A percentile compares a stretch with the other conserved stretches of the same genome.
These are phyloP conservation scores for Penicillium robsamsonii DNA, from an alignment of 495 filamentous ascomycete genomes.

Conservation along the genomic window DNA sequence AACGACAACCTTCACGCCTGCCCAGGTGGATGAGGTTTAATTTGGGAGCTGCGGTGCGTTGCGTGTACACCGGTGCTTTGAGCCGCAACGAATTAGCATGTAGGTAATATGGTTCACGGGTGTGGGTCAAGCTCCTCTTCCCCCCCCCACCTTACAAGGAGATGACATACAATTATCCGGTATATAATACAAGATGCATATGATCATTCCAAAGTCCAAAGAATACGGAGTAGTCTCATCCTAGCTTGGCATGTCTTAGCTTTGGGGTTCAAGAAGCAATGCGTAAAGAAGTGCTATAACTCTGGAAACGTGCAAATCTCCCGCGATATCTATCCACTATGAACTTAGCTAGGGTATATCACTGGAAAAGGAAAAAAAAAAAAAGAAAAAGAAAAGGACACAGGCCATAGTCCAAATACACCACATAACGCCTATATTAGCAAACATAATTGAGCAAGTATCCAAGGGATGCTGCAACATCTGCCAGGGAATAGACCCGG, in stretches of 20 bases:
- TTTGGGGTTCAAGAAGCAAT: background rate
- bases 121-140: background rate
- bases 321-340: no score
- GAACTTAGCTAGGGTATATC: no score
- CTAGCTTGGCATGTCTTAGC: background rate
- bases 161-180: background rate
- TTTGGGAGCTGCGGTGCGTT: background rate
- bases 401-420: background rate
- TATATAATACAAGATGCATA: background rate
- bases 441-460: background rate
- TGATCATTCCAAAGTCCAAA: background rate
- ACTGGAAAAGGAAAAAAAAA: background rate
- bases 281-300: no score
- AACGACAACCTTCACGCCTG: background rate
- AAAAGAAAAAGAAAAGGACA: background rate
- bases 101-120: no score
- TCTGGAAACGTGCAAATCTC: background rate
- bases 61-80: background rate
- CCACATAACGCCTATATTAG: background rate
- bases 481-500: slow-evolving; percentile 10
- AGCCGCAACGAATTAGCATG: background rate
- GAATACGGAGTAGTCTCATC: background rate
- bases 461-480: background rate
- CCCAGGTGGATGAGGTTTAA: background rate
- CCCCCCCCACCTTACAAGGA: background rate